phyloP scores from a whole-genome alignment of 768 basidiomycete genomes.

The Psilocybe tampanensis region DNA sequence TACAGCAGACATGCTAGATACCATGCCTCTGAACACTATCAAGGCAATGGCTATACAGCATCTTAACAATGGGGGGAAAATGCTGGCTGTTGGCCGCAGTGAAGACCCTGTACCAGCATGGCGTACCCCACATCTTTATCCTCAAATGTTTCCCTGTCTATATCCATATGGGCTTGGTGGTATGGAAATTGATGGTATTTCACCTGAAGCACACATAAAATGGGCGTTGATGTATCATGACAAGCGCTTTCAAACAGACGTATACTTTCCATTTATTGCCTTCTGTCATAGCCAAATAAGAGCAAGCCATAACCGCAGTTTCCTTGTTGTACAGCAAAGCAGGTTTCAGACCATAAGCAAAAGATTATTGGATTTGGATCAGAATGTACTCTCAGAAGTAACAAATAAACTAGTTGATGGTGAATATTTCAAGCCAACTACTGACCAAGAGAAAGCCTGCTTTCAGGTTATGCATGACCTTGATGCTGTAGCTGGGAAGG shows the following conservation, averaged over 20 bases:
- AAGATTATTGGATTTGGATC: conserved; percentile 25
- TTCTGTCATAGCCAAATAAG: conserved; percentile 44
- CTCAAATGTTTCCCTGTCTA: conserved; percentile 41
- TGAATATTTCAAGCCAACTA: conserved; percentile 24
- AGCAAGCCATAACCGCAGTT: conserved; percentile 23
- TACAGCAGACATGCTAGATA: conserved; percentile 23
- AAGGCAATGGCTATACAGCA: conserved; percentile 28
- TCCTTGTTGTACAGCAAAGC: conserved; percentile 24
- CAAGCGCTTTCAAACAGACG: conserved; percentile 38
- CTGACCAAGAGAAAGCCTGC: conserved; percentile 20
- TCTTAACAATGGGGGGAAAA: conserved; percentile 24
- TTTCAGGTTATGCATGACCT: conserved; percentile 26
- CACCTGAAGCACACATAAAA: not conserved
- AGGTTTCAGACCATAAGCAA: conserved; percentile 27
- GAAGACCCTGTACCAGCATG: conserved; percentile 29
- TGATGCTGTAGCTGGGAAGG: conserved; percentile 17
- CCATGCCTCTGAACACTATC: conserved; percentile 18
- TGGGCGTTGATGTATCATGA: conserved; percentile 33
- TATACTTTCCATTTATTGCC: conserved; percentile 36
- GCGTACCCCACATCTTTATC: conserved; percentile 36
- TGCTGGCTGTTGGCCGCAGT: conserved; percentile 31
- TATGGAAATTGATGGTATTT: conserved; percentile 19
- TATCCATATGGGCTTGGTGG: conserved; percentile 42
- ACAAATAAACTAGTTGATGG: conserved; percentile 18
- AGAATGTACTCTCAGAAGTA: conserved; percentile 19